These are phyloP conservation scores for Bipolaris sorokiniana DNA, from an alignment of 2,329 filamentous ascomycete species.

Conservation along the genomic window DNA sequence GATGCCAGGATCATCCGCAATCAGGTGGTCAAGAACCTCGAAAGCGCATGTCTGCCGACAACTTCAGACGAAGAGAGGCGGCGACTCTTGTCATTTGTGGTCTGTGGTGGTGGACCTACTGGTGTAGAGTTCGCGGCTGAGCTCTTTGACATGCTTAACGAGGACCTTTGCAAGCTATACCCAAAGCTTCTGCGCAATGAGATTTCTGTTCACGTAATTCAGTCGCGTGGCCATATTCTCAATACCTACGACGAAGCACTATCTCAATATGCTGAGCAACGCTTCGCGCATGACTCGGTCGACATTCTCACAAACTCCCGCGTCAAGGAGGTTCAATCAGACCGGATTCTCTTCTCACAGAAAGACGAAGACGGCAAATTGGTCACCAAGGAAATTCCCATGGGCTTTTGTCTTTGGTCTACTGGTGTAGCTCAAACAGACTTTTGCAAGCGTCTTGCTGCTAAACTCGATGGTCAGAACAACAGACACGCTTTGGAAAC, in stretches of 20 bases:
- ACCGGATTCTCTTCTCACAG: slow-evolving; percentile 90
- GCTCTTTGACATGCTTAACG: slow-evolving; percentile 93
- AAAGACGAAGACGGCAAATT: slow-evolving; percentile 73
- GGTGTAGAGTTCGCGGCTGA: slow-evolving; percentile 98
- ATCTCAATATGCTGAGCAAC: slow-evolving; percentile 87
- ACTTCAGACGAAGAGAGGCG: slow-evolving; percentile 86
- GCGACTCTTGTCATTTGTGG: slow-evolving; percentile 90
- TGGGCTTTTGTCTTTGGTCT: slow-evolving; percentile 97
- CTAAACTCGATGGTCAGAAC: slow-evolving; percentile 78
- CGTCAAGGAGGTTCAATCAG: slow-evolving; percentile 83
- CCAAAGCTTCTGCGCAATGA: slow-evolving; percentile 92
- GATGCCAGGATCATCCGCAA: slow-evolving; percentile 91
- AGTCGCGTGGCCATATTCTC: slow-evolving; percentile 90
- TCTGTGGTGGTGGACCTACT: slow-evolving; percentile 93
- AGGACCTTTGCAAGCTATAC: slow-evolving; percentile 78
- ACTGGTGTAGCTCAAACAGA: slow-evolving; percentile 89
- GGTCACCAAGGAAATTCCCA: slow-evolving; percentile 90
- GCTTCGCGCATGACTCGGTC: slow-evolving; percentile 89
- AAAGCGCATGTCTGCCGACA: slow-evolving; percentile 89
- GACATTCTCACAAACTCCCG: slow-evolving; percentile 91
- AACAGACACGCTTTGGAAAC: slow-evolving; percentile 94
- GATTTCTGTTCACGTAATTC: slow-evolving; percentile 96
- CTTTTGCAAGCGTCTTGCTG: slow-evolving; percentile 76
- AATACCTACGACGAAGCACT: slow-evolving; percentile 98
- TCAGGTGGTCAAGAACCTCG: slow-evolving; percentile 85